Conservation (phyloP, 805 yeast species). For the Starmerella floricola region DNA sequence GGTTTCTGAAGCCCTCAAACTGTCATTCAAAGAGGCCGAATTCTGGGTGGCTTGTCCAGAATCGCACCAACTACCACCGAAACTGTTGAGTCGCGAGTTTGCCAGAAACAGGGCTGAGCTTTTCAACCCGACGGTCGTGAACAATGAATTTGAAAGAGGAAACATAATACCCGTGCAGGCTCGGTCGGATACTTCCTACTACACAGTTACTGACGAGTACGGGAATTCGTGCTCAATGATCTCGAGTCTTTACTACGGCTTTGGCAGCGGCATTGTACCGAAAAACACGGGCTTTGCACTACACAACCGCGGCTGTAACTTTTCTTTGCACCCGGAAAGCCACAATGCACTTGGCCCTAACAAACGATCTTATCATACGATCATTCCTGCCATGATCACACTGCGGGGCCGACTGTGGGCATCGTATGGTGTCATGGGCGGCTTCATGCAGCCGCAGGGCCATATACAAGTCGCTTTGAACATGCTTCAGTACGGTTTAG, state of each 20-base stretch:
- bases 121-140: slow-evolving; percentile 35
- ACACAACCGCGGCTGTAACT: slow-evolving; percentile 69
- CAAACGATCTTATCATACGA: slow-evolving; percentile 71
- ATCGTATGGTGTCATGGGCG: slow-evolving; percentile 76
- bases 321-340: slow-evolving; percentile 45
- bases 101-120: slow-evolving; percentile 39
- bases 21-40: slow-evolving; percentile 64
- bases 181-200: slow-evolving; percentile 62
- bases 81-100: slow-evolving; percentile 39
- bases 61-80: slow-evolving; percentile 25
- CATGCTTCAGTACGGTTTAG: slow-evolving; percentile 46
- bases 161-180: slow-evolving; percentile 31
- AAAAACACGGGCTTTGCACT: slow-evolving; percentile 48
- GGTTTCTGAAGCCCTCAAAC: slow-evolving; percentile 57
- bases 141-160: slow-evolving; percentile 36
- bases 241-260: slow-evolving; percentile 56
- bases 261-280: slow-evolving; percentile 62
- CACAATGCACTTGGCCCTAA: slow-evolving; percentile 53
- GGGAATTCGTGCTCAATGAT: slow-evolving; percentile 79
- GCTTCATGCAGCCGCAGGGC: slow-evolving; percentile 77
- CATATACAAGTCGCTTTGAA: slow-evolving; percentile 68
- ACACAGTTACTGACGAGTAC: slow-evolving; percentile 48
- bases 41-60: slow-evolving; percentile 55
- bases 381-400: slow-evolving; percentile 72
- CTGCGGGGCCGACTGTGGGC: slow-evolving; percentile 42